Base-by-base conservation (phyloP, 1,284 basidiomycete genomes). In the Mycosarcoma mackinlayi region DNA sequence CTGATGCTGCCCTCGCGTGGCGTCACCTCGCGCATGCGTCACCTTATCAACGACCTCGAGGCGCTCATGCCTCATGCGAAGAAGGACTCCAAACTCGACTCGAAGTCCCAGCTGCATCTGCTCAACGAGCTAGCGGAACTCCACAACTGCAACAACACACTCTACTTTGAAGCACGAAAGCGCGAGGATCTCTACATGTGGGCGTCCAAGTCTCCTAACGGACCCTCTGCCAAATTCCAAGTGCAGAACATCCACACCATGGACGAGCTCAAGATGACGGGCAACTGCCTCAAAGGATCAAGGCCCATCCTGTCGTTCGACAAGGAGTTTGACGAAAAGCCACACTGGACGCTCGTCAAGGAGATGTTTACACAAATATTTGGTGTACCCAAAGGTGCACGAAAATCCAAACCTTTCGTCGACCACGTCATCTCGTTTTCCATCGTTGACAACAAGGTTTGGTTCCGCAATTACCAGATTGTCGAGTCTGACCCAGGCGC, bases 231-330 rank as follows among this genome's bases (percentile, higher is more conserved):
- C 83, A 98, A 98, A 84, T 88, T 98, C 86, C 95, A 98, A 81
- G 93, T 98, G 19, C 94, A 98, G 84, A 99, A 98, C 84, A 88
- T 97, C 57, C 96, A 99, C 84, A 99, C 96, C 37, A 98, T 98
- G 96, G 96, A 98, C 85, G 96, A 99, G 84, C 87, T 99, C 76
- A 98, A 98, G 85, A 93, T 98, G 94, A 97, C 94, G 4, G 96
- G 96, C 23, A 98, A 99, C 84, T 98, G 96, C 84, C 85, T 99
- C 75, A 97, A 97, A 85, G 96, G 96, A 14, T 92, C 91, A 74
- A 86, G 96, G 53, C 95, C 94, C 1, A 85, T 98, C 52, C 86
- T 98, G 65, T 92, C 91, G 79, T 99, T 99, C 83, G 94, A 97
- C 84, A 88, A 90, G 72, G 88, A 87, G 41, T 98, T 98, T 84